Conservation (phyloP, 2,329 filamentous ascomycete genomes). For the Botrytis fragariae region DNA sequence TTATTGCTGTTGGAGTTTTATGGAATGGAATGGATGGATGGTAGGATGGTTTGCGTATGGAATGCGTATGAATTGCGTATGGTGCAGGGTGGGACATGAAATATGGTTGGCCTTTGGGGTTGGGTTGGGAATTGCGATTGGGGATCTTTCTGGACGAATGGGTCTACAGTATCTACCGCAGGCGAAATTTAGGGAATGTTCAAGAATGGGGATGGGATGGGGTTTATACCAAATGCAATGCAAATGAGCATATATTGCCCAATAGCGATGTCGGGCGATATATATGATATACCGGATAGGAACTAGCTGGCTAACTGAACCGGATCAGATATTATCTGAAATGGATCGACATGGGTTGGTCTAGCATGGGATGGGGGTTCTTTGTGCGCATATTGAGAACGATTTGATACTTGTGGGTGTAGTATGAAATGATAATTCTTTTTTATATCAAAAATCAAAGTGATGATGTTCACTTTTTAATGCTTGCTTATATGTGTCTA, state of each 20-base stretch:
- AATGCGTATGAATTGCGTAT: slow-evolving; percentile 1
- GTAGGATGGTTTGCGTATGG: not conserved
- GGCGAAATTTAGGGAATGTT: slow-evolving; percentile 14
- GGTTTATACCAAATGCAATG: not conserved
- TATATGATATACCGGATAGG: not conserved
- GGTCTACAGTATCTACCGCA: not conserved
- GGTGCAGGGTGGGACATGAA: slow-evolving; percentile 19
- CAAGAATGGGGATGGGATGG: slow-evolving; percentile 2
- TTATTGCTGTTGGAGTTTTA: slow-evolving; percentile 16
- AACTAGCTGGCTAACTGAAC: not conserved
- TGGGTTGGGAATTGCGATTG: slow-evolving; percentile 16
- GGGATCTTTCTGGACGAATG: slow-evolving; percentile 1
- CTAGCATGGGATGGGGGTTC: not conserved
- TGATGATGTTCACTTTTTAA: not conserved
- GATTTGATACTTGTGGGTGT: not conserved
- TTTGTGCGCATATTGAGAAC: not conserved
- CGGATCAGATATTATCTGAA: not conserved
- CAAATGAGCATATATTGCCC: not conserved
- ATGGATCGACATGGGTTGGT: not conserved
- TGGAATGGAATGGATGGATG: not conserved
- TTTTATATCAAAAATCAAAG: not conserved
- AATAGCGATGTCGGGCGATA: not conserved
- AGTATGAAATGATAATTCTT: slow-evolving; percentile 11
- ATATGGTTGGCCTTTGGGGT: slow-evolving; percentile 8
- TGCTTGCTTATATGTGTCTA: not conserved